Evolutionary conservation across 805 yeast species (phyloP).

Genomic region (Candida sphagnicola): DNA sequence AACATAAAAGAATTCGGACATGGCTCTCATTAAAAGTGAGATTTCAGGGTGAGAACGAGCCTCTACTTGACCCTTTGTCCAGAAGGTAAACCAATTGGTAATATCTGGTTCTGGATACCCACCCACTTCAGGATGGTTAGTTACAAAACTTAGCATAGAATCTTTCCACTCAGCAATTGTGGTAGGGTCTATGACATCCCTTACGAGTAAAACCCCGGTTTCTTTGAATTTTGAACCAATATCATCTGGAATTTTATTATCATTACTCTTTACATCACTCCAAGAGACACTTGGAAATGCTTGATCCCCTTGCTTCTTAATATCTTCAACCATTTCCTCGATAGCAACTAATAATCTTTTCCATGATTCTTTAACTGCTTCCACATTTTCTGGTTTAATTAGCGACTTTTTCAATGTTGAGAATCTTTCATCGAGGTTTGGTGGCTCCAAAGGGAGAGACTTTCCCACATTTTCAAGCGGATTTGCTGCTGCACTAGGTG

Average conservation of each 20-base stretch:
- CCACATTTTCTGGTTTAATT: conserved; percentile 18
- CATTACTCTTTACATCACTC: conserved; percentile 8
- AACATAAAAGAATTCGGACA: conserved; percentile 25
- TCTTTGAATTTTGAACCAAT: conserved; percentile 6
- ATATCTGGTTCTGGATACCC: conserved; percentile 21
- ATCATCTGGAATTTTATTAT: conserved; percentile 8
- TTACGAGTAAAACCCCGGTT: conserved; percentile 26
- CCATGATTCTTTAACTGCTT: conserved; percentile 24
- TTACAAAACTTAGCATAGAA: conserved; percentile 19
- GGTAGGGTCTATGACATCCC: conserved; percentile 23
- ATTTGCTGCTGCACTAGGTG: not conserved
- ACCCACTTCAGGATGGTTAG: conserved; percentile 22
- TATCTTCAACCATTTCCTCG: conserved; percentile 11
- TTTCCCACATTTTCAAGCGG: not conserved
- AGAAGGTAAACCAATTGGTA: conserved; percentile 30
- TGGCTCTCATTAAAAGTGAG: conserved; percentile 19
- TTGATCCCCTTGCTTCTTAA: conserved; percentile 7
- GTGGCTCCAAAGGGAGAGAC: not conserved
- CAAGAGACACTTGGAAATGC: conserved; percentile 12
- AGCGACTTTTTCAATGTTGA: conserved; percentile 12
- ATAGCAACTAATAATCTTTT: conserved; percentile 18
- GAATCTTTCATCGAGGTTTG: conserved; percentile 5
- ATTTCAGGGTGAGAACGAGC: conserved; percentile 38
- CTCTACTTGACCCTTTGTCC: conserved; percentile 35
- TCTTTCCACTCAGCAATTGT: conserved; percentile 18